phyloP scores from a whole-genome alignment of 2,329 filamentous ascomycete genomes.

The Escovopsis sp. region DNA sequence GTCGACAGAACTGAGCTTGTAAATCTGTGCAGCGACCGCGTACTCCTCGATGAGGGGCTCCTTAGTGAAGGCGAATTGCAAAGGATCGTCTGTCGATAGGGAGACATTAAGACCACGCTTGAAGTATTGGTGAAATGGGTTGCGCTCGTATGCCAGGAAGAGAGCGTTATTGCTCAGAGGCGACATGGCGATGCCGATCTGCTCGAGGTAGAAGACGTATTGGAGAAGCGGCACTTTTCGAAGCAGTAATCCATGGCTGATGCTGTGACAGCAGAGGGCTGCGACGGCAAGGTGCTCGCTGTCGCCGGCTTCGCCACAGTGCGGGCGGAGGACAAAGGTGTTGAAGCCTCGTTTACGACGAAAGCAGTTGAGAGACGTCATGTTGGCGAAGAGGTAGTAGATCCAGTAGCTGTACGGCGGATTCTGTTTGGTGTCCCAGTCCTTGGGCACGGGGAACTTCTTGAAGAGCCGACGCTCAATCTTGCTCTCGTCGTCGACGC shows the following conservation, averaged over 20 bases:
- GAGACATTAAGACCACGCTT: constrained; percentile 89
- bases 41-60: constrained; percentile 97
- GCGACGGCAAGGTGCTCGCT: constrained; percentile 91
- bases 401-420: constrained; percentile 99
- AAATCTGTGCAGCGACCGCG: constrained; percentile 93
- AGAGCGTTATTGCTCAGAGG: constrained; percentile 94
- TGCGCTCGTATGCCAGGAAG: constrained; percentile 91
- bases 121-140: constrained; percentile 93
- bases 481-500: constrained; percentile 97
- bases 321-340: constrained; percentile 81
- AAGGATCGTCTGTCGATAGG: constrained; percentile 85
- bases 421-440: constrained; percentile 86
- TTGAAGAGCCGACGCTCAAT: constrained; percentile 83
- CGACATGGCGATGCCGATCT: constrained; percentile 99
- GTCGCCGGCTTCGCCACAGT: constrained; percentile 93
- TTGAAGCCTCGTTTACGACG: constrained; percentile 87
- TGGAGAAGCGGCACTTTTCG: constrained; percentile 90
- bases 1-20: constrained; percentile 90
- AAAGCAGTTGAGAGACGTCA: constrained; percentile 82
- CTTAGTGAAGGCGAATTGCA: constrained; percentile 97
- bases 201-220: constrained; percentile 95
- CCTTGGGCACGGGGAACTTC: constrained; percentile 82
- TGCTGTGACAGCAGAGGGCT: constrained; percentile 85
- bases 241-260: constrained; percentile 83
- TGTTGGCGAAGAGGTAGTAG: constrained; percentile 92